These are phyloP conservation scores for Trametes elegans DNA, from an alignment of 768 basidiomycete genomes.

Conservation along the genomic window DNA sequence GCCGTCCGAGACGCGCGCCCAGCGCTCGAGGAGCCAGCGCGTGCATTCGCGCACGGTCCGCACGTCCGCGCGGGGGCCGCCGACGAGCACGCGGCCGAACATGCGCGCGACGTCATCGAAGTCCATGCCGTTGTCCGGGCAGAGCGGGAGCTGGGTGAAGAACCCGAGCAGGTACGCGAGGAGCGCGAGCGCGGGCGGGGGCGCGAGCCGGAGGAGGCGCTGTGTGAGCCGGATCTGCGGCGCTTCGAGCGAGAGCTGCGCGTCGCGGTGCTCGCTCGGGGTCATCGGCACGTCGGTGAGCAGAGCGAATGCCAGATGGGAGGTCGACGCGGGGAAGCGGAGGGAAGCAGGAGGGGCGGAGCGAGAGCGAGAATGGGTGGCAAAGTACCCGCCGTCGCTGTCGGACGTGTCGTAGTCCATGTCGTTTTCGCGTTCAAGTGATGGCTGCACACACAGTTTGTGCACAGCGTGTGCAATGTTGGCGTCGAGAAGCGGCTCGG, in stretches of 20 bases:
- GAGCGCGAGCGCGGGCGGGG: constrained; percentile 38
- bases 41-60: neutral
- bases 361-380: constrained; percentile 2
- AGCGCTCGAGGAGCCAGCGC: constrained; percentile 30
- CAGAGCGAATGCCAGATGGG: neutral
- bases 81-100: constrained; percentile 43
- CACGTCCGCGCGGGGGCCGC: constrained; percentile 23
- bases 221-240: constrained; percentile 41
- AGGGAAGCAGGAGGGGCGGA: constrained; percentile 6
- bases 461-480: constrained; percentile 40
- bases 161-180: constrained; percentile 46
- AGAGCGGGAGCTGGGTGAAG: constrained; percentile 50
- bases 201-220: constrained; percentile 50
- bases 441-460: constrained; percentile 41
- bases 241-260: constrained; percentile 24
- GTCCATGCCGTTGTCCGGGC: constrained; percentile 48
- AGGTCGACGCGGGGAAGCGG: neutral
- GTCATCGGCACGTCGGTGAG: neutral
- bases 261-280: constrained; percentile 1
- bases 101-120: constrained; percentile 45
- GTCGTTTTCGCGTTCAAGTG: constrained; percentile 34
- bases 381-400: constrained; percentile 8
- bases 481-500: constrained; percentile 44
- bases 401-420: constrained; percentile 5
- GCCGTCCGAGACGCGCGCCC: constrained; percentile 18